A percentile compares a stretch with the other conserved stretches of the same genome.
These are phyloP conservation scores for Exophiala sideris DNA, from an alignment of 2,329 filamentous ascomycete genomes.

Conservation along the genomic window DNA sequence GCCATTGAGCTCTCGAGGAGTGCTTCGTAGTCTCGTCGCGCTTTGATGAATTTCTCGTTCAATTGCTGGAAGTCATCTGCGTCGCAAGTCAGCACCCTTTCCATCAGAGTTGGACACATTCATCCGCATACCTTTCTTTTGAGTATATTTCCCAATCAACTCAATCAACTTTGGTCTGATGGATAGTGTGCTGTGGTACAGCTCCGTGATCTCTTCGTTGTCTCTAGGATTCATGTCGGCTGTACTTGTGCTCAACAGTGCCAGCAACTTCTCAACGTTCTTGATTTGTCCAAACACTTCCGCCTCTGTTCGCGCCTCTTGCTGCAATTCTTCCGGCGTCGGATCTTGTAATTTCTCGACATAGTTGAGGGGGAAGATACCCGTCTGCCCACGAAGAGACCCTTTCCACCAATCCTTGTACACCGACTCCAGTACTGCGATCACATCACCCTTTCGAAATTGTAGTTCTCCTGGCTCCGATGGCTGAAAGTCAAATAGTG, in stretches of 20 bases:
- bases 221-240: constrained; percentile 78
- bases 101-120: background rate
- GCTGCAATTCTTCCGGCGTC: constrained; percentile 87
- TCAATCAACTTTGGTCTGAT: constrained; percentile 97
- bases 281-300: constrained; percentile 75
- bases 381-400: constrained; percentile 86
- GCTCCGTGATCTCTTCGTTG: constrained; percentile 89
- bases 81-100: constrained; percentile 28
- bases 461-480: constrained; percentile 92
- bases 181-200: constrained; percentile 88
- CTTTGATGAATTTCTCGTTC: constrained; percentile 99
- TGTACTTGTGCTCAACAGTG: constrained; percentile 82
- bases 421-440: constrained; percentile 93
- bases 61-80: constrained; percentile 95
- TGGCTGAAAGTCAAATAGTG: constrained; percentile 90
- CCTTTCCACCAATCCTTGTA: constrained; percentile 99
- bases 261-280: constrained; percentile 78
- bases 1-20: constrained; percentile 96
- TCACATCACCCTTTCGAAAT: constrained; percentile 95
- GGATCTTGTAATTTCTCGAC: constrained; percentile 96
- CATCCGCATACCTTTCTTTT: constrained; percentile 79
- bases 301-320: constrained; percentile 91
- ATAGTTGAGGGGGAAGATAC: constrained; percentile 97
- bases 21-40: constrained; percentile 90
- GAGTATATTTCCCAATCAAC: constrained; percentile 96